Percentiles rank a stretch among this genome's conserved stretches.
Conservation (phyloP, 805 yeast genomes). For the Teunomyces gatunensis region DNA sequence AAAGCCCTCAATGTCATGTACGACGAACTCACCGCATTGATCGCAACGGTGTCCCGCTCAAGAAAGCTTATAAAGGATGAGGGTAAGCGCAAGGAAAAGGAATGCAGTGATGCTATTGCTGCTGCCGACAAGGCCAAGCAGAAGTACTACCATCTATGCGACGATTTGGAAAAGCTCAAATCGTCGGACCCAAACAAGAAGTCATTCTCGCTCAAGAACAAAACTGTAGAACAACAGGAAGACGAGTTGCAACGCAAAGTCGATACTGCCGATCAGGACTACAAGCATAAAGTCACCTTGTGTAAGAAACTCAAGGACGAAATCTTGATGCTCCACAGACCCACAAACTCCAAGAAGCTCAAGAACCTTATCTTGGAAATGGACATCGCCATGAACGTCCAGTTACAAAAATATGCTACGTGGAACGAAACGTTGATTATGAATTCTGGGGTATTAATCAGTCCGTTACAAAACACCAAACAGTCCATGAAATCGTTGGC, state of each 20-base stretch:
- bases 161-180: slow-evolving; percentile 80
- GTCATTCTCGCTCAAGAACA: slow-evolving; percentile 75
- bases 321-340: slow-evolving; percentile 70
- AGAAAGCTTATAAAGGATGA: slow-evolving; percentile 82
- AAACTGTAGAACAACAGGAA: slow-evolving; percentile 82
- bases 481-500: slow-evolving; percentile 79
- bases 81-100: slow-evolving; percentile 77
- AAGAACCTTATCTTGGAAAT: slow-evolving; percentile 79
- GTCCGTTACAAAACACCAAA: slow-evolving; percentile 61
- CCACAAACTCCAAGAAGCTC: slow-evolving; percentile 66
- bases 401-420: slow-evolving; percentile 84
- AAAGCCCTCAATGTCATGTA: slow-evolving; percentile 80
- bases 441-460: slow-evolving; percentile 78
- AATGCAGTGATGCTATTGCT: slow-evolving; percentile 74
- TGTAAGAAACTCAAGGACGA: slow-evolving; percentile 75
- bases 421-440: slow-evolving; percentile 80
- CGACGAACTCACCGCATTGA: slow-evolving; percentile 74
- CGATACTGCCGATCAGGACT: slow-evolving; percentile 82
- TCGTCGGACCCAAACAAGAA: slow-evolving; percentile 82
- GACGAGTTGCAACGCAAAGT: slow-evolving; percentile 83
- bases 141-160: slow-evolving; percentile 72
- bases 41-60: slow-evolving; percentile 64
- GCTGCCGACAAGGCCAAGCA: slow-evolving; percentile 86
- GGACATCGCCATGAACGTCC: slow-evolving; percentile 86
- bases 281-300: slow-evolving; percentile 68